Percentiles rank a stretch among this genome's conserved stretches.
phyloP scores from a whole-genome alignment of 257 asterid genomes.

The Scutellaria minor region DNA sequence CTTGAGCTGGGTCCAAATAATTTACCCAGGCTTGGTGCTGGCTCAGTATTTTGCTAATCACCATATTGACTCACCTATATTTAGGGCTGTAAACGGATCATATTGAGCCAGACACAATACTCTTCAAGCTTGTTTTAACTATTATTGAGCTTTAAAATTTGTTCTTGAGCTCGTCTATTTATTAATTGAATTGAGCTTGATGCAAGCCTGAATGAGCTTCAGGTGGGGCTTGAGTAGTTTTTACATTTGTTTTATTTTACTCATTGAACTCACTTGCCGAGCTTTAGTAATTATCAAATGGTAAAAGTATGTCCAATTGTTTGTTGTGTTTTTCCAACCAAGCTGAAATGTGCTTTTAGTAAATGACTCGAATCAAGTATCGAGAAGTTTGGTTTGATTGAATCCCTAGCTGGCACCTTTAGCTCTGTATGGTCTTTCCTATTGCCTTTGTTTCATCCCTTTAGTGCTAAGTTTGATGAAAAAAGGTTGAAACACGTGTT shows the following conservation, averaged over 20 bases:
- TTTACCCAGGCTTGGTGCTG: slow-evolving; percentile 15
- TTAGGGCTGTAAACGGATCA: neutral
- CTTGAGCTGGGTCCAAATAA: slow-evolving; percentile 27
- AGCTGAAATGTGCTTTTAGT: slow-evolving; percentile 4
- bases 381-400: neutral
- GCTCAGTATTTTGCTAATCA: slow-evolving; percentile 7
- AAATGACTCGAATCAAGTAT: neutral
- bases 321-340: neutral
- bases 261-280: neutral
- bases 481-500: slow-evolving; percentile 7
- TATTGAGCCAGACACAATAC: neutral
- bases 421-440: slow-evolving; percentile 11
- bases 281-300: neutral
- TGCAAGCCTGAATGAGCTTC: neutral
- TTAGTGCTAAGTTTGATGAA: slow-evolving; percentile 29
- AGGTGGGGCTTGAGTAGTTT: neutral
- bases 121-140: neutral
- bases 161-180: neutral
- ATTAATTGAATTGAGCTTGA: neutral
- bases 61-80: slow-evolving; percentile 6
- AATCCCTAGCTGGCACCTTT: slow-evolving; percentile 1
- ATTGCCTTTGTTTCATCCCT: slow-evolving; percentile 9
- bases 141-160: neutral
- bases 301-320: no score
- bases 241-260: no score